These are phyloP conservation scores for Porcisia deanei DNA, from an alignment of 208 protist genomes.

Conservation along the genomic window DNA sequence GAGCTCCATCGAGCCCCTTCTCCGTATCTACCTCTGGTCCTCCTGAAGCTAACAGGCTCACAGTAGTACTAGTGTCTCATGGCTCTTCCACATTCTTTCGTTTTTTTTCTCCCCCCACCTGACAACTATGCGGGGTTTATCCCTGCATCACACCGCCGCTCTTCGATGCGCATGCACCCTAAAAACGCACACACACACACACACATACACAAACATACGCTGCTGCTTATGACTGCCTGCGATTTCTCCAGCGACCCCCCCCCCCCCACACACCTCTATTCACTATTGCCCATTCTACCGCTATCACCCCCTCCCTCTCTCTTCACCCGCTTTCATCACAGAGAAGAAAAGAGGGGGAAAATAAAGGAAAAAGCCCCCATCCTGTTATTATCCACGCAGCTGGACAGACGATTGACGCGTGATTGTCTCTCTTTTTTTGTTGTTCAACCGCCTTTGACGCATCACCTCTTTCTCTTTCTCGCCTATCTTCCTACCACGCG, in stretches of 20 bases:
- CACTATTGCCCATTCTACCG: background rate
- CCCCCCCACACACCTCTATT: no score
- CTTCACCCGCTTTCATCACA: background rate
- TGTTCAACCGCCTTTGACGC: no score
- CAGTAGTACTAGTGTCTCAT: background rate
- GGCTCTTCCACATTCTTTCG: constrained; percentile 1
- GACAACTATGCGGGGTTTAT: no score
- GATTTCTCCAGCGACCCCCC: background rate
- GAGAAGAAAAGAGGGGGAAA: background rate
- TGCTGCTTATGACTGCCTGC: background rate
- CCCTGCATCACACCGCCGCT: background rate
- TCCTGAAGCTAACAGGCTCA: background rate
- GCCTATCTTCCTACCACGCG: background rate
- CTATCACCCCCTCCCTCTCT: background rate
- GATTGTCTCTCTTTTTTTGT: no score
- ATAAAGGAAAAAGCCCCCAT: no score
- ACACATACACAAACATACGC: background rate
- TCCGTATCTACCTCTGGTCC: background rate
- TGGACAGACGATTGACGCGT: no score
- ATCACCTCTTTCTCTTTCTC: background rate
- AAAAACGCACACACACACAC: background rate
- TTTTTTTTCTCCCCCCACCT: constrained; percentile 8
- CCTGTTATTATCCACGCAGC: no score
- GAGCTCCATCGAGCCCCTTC: background rate
- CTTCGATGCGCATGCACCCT: background rate